Evolutionary conservation across 331 rosid species (phyloP), one percentile per base, ranked within the genome.

Genomic region (Stylosanthes scabra): DNA sequence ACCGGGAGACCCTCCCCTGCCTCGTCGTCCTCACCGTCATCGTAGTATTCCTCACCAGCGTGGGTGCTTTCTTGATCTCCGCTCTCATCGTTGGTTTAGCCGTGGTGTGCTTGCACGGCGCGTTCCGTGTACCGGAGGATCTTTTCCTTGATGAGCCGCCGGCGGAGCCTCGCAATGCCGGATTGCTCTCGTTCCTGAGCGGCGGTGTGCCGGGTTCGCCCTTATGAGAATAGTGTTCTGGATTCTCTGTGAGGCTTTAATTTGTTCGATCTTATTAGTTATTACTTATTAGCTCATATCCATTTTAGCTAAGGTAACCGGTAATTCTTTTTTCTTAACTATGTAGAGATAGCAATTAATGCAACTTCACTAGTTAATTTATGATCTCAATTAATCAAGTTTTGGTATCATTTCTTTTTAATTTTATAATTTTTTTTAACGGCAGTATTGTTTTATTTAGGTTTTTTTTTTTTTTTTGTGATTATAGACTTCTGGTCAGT

Each of bases 61-160:
- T 76, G 2, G 75, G 80, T 67, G 68, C 80, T 11, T 74, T 76
- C 31, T 34, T 67, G 74, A 67, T 68, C 54, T 76, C 75, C 0
- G 68, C 74, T 8, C 52, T 76, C 61, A 68, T 27, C 70, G 74
- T 76, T 49, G 80, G 80, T 2, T 68, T 76, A 46, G 80, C 69
- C 1, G 41, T 76, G 3, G 75, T 76, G 16, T 76, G 80, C 34
- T 45, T 37, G 4, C 80, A 76, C 13, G 80, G 80, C 27, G 80
- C 80, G 2, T 76, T 76, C 13, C 44, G 70, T 3, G 57, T 47
- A 1, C 80, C 69, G 1, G 80, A 76, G 63, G 80, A 76, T 40
- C 50, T 76, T 68, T 76, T 76, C 51, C 63, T 76, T n/a, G 80
- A 76, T 5, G 80, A 76, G 8, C 75, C 47, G 1, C 25, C 25